Evolutionary conservation across 495 filamentous ascomycete species (phyloP), one percentile per base, ranked within the genome.

Genomic region (Trichocladium uniseriatum): DNA sequence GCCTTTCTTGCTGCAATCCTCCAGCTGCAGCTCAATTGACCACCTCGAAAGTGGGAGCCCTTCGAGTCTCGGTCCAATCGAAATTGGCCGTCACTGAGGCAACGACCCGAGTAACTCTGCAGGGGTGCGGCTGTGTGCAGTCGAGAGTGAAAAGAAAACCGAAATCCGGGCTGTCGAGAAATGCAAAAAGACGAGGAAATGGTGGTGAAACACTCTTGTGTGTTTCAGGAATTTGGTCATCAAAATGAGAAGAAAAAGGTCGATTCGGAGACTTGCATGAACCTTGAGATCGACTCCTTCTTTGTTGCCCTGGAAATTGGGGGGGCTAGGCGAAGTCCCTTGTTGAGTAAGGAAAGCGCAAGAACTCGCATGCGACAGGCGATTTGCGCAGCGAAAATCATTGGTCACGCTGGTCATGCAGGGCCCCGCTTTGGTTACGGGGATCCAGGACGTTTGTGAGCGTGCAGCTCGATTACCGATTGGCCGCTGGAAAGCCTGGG

Each of bases 221-320:
- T n/a, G n/a, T n/a, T n/a, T n/a, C n/a, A n/a, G n/a, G n/a, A n/a
- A n/a, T n/a, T n/a, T n/a, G 24, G 24, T 27, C 24, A 27, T 8
- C 3, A 27, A 8, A 27, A 27, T 4, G 24, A 27, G 24, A 8
- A 11, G 2, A 10, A 10, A 32, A 11, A 11, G 31, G 31, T 27
- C 2, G 31, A 32, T 3, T 11, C 11, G 27, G 27, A 5, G 27
- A 29, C 31, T 32, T 32, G 37, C 37, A 38, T 38, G 37, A 3
- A 18, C 6, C 11, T 38, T 36, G 13, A 18, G 34, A 18, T 13
- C 34, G 34, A 36, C 34, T 8, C 31, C 19, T 36, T 24, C 15
- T 6, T 37, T 46, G 55, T 58, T 58, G 55, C 52, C 55, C 35
- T 48, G 56, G 58, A 63, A 64, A 64, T 59, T 61, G 38, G 50